Base-by-base conservation (phyloP, 1,284 basidiomycete genomes). In the Inonotus hispidus region DNA sequence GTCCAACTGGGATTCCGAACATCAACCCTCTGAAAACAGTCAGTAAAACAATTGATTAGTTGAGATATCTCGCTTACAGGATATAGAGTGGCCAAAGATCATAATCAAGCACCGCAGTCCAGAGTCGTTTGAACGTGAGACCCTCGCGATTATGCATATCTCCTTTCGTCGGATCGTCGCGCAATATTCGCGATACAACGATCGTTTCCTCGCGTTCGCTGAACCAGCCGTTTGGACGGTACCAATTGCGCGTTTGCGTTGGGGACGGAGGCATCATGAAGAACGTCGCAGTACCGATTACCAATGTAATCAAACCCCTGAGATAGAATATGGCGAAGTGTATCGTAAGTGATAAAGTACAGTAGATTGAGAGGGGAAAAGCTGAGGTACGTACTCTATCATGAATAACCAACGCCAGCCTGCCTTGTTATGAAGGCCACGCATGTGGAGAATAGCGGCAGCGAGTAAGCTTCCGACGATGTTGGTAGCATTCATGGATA, bases 121-220 rank as follows among this genome's bases (percentile, higher is more conserved):
- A 85, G 6, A 90, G 74, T 59, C 80, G 79, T 66, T 74, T 77
- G 11, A 79, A 35, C 0, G 79, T 75, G 19, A 91, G 70, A 0
- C 84, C 84, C 70, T 92, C 80, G 23, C 90, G 82, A 65, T 92
- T 92, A 73, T 92, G 87, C 89, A 92, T 92, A 64, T 84, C 81
- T 4, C 82, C 79, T 77, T 76, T 87, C 14, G 79, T 75, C 1
- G 84, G 88, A 65, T 90, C 87, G 68, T 90, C 88, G 2, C 88
- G 78, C 3, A 90, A 74, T 19, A 89, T 76, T n/a, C 84, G 77
- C 60, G 76, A 77, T 14, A 84, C 80, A 1, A 81, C 75, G 59
- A 87, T 85, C 1, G 75, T 75, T 65, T 82, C 82, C 63, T 84
- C 78, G 25, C 73, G 66, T 54, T 80, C 78, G 4, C 75, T 82